Conservation (phyloP, 257 asterid genomes). For the Nicotiana tomentosiformis region DNA sequence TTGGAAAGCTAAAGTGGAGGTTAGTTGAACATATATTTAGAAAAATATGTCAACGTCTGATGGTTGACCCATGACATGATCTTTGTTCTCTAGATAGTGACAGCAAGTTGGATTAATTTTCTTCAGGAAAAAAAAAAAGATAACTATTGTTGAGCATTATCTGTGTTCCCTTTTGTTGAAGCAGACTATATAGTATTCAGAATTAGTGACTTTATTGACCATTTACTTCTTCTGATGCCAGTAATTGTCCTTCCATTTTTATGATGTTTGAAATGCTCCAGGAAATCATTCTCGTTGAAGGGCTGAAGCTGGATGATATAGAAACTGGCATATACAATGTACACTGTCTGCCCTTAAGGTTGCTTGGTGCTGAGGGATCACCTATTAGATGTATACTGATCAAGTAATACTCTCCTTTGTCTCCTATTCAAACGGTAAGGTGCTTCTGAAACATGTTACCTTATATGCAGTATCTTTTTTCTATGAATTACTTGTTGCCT, state of each 20-base stretch:
- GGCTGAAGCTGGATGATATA: constrained; percentile 70
- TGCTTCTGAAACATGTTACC: not conserved
- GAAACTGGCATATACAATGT: constrained; percentile 61
- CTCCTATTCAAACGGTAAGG: not conserved
- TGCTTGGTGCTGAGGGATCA: constrained; percentile 94
- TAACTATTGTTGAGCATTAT: not conserved
- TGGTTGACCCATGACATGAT: not conserved
- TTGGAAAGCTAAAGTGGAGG: not conserved
- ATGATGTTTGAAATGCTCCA: constrained; percentile 25
- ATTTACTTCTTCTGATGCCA: not conserved
- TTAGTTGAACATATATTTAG: not conserved
- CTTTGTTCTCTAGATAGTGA: not conserved
- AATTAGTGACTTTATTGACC: not conserved
- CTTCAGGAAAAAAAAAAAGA: not conserved
- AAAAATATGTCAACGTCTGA: not conserved
- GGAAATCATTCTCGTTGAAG: constrained; percentile 96
- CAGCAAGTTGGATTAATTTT: not conserved
- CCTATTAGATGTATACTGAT: constrained; percentile 94
- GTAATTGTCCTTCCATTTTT: not conserved
- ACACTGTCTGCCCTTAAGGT: constrained; percentile 84
- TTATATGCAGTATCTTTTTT: not conserved
- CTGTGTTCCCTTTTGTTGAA: not conserved
- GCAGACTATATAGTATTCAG: not conserved
- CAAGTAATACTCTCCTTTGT: constrained; percentile 30
- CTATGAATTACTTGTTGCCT: not conserved